Conservation (phyloP, 345 rosid species). For the Pugionium cornutum region DNA sequence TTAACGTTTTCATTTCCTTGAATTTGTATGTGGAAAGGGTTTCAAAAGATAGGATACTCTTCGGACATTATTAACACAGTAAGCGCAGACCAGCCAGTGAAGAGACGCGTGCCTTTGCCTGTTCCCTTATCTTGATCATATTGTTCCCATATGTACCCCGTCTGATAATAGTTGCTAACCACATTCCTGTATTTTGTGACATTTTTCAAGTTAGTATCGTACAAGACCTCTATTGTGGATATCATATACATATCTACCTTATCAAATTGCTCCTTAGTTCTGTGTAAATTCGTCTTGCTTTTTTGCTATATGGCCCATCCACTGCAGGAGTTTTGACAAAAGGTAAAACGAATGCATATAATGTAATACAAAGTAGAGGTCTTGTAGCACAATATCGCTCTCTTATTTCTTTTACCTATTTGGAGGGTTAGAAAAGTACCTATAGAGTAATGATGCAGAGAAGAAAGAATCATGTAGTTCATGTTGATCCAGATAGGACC, state of each 20-base stretch:
- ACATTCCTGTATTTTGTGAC: constrained; percentile 58
- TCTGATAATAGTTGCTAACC: constrained; percentile 66
- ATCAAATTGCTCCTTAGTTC: constrained; percentile 78
- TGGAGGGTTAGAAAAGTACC: constrained; percentile 48
- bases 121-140: constrained; percentile 80
- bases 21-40: background rate
- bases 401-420: background rate
- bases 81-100: constrained; percentile 96
- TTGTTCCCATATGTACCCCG: constrained; percentile 95
- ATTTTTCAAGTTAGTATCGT: constrained; percentile 19
- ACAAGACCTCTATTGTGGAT: constrained; percentile 3
- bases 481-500: constrained; percentile 97
- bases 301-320: constrained; percentile 76
- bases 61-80: constrained; percentile 79
- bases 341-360: constrained; percentile 6
- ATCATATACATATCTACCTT: constrained; percentile 46
- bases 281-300: constrained; percentile 58
- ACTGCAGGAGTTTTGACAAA: constrained; percentile 45
- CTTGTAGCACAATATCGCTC: background rate
- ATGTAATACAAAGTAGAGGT: background rate
- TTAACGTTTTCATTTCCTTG: background rate
- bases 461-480: constrained; percentile 88
- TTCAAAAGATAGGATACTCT: constrained; percentile 48
- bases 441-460: constrained; percentile 76
- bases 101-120: constrained; percentile 78